phyloP scores from a whole-genome alignment of 2,329 filamentous ascomycete species.

The Hypoxylon sp. region DNA sequence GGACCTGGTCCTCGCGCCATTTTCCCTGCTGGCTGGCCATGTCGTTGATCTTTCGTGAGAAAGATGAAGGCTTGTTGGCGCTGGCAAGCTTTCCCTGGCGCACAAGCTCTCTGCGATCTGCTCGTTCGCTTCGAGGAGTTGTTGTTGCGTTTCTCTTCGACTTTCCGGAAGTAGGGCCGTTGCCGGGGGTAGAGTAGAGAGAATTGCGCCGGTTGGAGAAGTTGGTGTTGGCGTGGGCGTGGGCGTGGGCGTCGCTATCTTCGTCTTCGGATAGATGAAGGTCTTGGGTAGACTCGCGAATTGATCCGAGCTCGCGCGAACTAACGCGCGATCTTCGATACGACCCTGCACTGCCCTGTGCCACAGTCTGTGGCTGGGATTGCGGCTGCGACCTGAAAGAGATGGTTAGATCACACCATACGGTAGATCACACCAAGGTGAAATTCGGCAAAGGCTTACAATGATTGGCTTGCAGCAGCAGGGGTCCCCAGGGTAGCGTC shows the following conservation, averaged over 20 bases:
- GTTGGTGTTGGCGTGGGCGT: not conserved
- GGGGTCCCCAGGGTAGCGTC: not conserved
- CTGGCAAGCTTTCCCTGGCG: constrained; percentile 18
- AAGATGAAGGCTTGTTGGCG: not conserved
- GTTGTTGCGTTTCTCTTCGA: not conserved
- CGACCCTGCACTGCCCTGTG: not conserved
- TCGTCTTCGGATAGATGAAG: not conserved
- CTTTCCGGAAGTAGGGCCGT: not conserved
- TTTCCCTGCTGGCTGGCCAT: constrained; percentile 72
- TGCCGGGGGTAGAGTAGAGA: not conserved
- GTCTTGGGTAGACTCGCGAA: not conserved
- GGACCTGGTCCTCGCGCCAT: constrained; percentile 76
- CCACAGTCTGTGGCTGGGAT: not conserved
- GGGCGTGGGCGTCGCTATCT: not conserved
- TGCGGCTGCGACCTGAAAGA: not conserved
- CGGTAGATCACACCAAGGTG: not conserved
- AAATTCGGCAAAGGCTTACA: not conserved
- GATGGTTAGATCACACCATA: not conserved
- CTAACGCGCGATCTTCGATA: not conserved
- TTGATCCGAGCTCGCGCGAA: not conserved
- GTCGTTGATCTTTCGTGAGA: constrained; percentile 37
- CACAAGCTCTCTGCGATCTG: constrained; percentile 2
- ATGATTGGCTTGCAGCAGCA: not conserved
- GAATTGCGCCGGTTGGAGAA: not conserved
- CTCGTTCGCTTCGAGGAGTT: constrained; percentile 3